phyloP scores from a whole-genome alignment of 2,329 filamentous ascomycete species.

The Pestalotiopsis sp. region DNA sequence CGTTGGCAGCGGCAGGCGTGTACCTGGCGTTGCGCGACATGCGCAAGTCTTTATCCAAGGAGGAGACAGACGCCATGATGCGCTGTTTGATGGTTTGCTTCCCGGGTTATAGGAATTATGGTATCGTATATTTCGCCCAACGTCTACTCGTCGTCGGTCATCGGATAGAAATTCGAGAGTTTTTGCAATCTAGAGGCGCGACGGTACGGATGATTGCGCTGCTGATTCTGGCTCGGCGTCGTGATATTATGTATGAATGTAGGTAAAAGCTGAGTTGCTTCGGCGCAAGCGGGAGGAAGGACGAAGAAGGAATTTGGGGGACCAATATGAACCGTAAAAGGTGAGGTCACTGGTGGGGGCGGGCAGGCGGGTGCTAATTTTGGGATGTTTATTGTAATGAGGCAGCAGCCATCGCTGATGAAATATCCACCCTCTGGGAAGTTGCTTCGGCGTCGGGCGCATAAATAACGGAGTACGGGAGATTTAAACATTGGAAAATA shows the following conservation, averaged over 20 bases:
- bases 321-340: background rate
- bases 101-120: background rate
- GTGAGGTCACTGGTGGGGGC: conserved; percentile 12
- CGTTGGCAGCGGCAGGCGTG: conserved; percentile 85
- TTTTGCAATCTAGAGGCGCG: background rate
- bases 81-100: background rate
- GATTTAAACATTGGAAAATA: background rate
- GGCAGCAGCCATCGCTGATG: background rate
- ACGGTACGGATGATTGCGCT: background rate
- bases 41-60: conserved; percentile 93
- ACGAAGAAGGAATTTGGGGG: conserved; percentile 7
- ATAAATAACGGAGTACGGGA: background rate
- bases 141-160: background rate
- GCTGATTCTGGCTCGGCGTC: background rate
- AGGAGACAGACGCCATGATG: conserved; percentile 88
- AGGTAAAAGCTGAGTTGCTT: background rate
- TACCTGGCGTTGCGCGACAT: conserved; percentile 91
- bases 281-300: conserved; percentile 8
- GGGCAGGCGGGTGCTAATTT: background rate
- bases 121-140: conserved; percentile 4
- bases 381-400: background rate
- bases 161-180: background rate
- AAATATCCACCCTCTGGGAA: background rate
- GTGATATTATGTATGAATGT: background rate
- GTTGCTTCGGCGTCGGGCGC: background rate